Conservation (phyloP, 73 alveolate species). For the Paramecium tetraurelia region DNA sequence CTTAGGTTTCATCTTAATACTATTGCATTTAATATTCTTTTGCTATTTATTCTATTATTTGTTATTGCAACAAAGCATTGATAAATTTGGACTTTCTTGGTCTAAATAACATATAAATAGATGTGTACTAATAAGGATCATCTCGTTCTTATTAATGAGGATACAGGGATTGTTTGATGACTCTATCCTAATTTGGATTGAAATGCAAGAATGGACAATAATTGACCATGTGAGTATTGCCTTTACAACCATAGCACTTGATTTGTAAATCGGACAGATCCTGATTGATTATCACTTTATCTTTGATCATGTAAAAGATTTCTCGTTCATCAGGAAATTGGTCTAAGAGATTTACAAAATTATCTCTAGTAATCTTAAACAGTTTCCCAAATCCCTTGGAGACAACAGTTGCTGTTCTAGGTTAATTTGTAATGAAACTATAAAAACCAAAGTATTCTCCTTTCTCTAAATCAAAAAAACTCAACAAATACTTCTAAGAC, state of each 20-base stretch:
- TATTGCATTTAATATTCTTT: neutral
- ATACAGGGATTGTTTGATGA: neutral
- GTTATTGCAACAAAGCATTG: neutral
- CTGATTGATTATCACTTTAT: neutral
- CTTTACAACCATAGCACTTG: constrained; percentile 36
- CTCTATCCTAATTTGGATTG: neutral
- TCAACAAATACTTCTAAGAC: neutral
- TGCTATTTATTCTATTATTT: neutral
- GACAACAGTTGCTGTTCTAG: constrained; percentile 39
- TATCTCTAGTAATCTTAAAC: neutral
- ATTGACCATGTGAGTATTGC: constrained; percentile 1
- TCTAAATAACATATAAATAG: neutral
- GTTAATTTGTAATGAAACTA: neutral
- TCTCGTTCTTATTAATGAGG: constrained; percentile 41
- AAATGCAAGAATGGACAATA: constrained; percentile 4
- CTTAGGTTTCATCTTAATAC: neutral
- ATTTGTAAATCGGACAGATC: neutral
- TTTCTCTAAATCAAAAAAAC: neutral
- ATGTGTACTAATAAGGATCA: neutral
- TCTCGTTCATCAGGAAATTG: constrained; percentile 24
- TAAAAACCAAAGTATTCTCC: constrained; percentile 38
- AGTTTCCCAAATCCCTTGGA: constrained; percentile 10
- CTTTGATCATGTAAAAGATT: neutral
- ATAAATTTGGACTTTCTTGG: constrained; percentile 22
- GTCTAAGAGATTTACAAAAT: neutral